Percentiles rank a stretch among this genome's conserved stretches.
These are phyloP conservation scores for barrel medic (Medicago truncatula) DNA, from an alignment of 306 rosid species.

Conservation along the genomic window MtrunA17r5.0-ANR NC_053043.1:31628001-31628500, in stretches of 20 bases:
- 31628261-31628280: no score
- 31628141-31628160: background rate
- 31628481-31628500: no score
- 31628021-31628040: background rate
- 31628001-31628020: background rate
- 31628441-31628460: no score
- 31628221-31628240: background rate
- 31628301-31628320: no score
- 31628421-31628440: background rate
- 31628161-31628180: background rate
- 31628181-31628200: background rate
- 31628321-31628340: background rate
- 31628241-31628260: background rate
- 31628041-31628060: background rate
- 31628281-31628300: no score
- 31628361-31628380: background rate
- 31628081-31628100: background rate
- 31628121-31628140: background rate
- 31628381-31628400: background rate
- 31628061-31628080: background rate
- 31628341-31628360: background rate
- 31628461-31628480: no score
- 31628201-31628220: background rate
- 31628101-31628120: background rate
- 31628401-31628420: background rate